These are phyloP conservation scores for Cytospora piceae DNA, from an alignment of 2,329 filamentous ascomycete genomes.

Conservation along the genomic window DNA sequence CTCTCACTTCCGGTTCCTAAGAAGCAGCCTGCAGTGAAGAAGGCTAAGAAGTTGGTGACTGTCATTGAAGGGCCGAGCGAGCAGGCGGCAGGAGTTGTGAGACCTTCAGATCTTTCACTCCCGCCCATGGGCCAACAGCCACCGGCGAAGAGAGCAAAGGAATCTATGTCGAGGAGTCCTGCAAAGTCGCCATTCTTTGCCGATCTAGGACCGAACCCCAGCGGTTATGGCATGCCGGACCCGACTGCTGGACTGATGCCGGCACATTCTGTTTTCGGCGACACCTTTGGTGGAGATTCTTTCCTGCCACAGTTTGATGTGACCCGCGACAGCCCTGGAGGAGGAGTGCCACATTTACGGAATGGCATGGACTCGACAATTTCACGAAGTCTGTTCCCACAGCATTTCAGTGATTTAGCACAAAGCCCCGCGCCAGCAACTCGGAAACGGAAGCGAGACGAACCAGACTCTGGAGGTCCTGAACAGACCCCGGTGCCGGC, in stretches of 20 bases:
- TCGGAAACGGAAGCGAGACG: constrained; percentile 23
- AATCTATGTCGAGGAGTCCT: constrained; percentile 6
- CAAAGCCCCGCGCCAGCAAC: neutral
- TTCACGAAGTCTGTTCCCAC: constrained; percentile 20
- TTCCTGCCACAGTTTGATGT: constrained; percentile 15
- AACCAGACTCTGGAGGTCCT: neutral
- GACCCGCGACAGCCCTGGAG: constrained; percentile 12
- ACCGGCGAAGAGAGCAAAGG: constrained; percentile 10
- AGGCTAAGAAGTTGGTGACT: constrained; percentile 53
- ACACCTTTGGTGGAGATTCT: constrained; percentile 6
- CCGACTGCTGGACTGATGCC: constrained; percentile 4
- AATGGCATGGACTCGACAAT: constrained; percentile 20
- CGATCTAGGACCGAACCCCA: constrained; percentile 5
- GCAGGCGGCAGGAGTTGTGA: constrained; percentile 6
- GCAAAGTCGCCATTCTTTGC: constrained; percentile 19
- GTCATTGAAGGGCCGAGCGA: constrained; percentile 50
- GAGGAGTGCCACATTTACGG: constrained; percentile 9
- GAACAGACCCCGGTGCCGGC: neutral
- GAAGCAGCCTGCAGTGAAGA: constrained; percentile 3
- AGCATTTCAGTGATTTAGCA: constrained; percentile 2
- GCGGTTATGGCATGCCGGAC: neutral
- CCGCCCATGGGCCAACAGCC: constrained; percentile 1
- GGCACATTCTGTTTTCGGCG: constrained; percentile 9
- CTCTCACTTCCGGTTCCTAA: neutral
- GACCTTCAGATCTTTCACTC: constrained; percentile 14